Conservation (phyloP, 225 moss, liverwort and hornwort species). For the Pseudisothecium myosuroides region DNA sequence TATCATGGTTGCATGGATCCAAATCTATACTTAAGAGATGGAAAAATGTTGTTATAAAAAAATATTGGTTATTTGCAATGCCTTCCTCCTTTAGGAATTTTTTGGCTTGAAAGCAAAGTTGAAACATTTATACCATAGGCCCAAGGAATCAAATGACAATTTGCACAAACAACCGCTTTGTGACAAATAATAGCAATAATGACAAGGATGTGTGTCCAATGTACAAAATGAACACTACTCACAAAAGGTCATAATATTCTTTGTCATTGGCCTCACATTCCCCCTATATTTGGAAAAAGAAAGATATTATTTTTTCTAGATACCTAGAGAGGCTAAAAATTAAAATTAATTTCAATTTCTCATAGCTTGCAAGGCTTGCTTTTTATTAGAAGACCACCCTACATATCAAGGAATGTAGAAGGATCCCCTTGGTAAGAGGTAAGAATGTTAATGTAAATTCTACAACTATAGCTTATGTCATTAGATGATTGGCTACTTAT, state of each 20-base stretch:
- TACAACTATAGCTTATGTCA: background rate
- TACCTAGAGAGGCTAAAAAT: accelerated
- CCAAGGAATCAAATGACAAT: background rate
- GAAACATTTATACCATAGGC: accelerated
- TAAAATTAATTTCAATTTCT: background rate
- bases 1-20: too few species aligned
- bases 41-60: too few species aligned
- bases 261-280: background rate
- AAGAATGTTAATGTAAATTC: background rate
- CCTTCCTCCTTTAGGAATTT: background rate
- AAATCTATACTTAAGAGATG: too few species aligned
- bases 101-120: background rate
- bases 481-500: accelerated
- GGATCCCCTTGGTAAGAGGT: accelerated
- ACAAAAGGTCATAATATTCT: background rate
- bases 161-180: too few species aligned
- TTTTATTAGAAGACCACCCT: background rate
- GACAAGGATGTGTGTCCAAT: accelerated
- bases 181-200: too few species aligned
- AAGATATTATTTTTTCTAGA: background rate
- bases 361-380: background rate
- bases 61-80: too few species aligned
- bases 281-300: too few species aligned
- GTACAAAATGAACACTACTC: background rate
- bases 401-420: too few species aligned